Evolutionary conservation across 2,329 filamentous ascomycete genomes (phyloP), one percentile per base, ranked within the genome.

Genomic region (Pseudogymnoascus sp.): DNA sequence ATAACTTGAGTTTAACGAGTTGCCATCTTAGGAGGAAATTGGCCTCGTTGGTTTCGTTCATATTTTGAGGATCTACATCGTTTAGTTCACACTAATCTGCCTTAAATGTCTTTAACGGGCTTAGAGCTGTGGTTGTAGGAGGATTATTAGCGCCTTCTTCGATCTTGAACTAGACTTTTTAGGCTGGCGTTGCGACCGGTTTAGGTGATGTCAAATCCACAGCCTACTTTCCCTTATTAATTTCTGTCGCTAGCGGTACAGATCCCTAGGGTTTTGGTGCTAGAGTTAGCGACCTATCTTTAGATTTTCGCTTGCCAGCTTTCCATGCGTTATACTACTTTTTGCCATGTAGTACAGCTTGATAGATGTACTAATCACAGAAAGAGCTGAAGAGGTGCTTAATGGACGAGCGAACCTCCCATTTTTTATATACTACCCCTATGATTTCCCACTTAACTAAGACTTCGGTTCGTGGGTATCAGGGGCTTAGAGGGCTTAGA

Each of bases 401-500:
- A n/a, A 64, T 61, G n/a, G 62, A 64, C 6, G 36, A 64, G 28
- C n/a, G 16, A 25, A 64, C 51, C 8, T 64, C 62, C 62, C 10
- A 64, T 14, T 7, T 11, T n/a, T 21, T 23, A 25, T 23, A 23
- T 23, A 64, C 21, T 31, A 45, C 14, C 23, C 62, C 36, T 5
- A 8, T 11, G 7, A 64, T 61, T 19, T 57, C 36, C 64, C 60
- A 64, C 23, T 61, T 62, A 48, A 65, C 41, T 11, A 2, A 62
- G 13, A 64, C 39, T 2, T 64, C 60, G 7, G 21, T 1, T 7
- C 11, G 11, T 36, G 31, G 60, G 16, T 34, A 19, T 39, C 14
- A 39, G n/a, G 23, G 23, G 23, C 23, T 23, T 23, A 23, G 23
- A 23, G 16, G n/a, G 16, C 41, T 21, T 5, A n/a, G 37, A 41